Evolutionary conservation across 805 yeast genomes (phyloP), one percentile per base, ranked within the genome.

Genomic region (Priceomyces fermenticarens): DNA sequence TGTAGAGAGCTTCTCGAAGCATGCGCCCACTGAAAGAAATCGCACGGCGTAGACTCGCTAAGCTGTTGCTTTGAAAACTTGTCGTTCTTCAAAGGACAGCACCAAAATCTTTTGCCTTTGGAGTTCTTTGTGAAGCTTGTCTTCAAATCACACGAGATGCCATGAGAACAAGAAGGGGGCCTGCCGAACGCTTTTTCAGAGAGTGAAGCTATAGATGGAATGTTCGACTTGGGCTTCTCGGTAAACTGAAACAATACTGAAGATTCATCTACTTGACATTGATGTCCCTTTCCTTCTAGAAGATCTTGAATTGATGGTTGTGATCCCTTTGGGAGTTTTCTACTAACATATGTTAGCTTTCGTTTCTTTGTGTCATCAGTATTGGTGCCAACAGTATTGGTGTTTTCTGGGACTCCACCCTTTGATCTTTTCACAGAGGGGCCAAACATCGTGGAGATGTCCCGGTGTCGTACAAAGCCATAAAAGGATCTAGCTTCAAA

Each of bases 401-500:
- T n/a, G 25, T 20, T 20, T 20, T 20, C 25, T 8, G 8, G 8
- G 9, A 34, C 16, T 10, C 32, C 14, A 31, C 30, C 38, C 4
- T 35, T 48, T 30, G n/a, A 15, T 33, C 32, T 16, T n/a, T 29
- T 23, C 20, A 6, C 5, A 14, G 36, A 30, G 12, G 28, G 16
- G 29, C 34, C 42, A 40, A 69, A 68, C 50, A 67, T 48, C 12
- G 45, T 39, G 3, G 67, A 56, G 6, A 69, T 69, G 43, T 69
- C 73, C 28, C 55, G 45, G 36, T 58, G 57, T 36, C 56, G 58
- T 10, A 44, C 45, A 10, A 72, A 44, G 13, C 73, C 73, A 49
- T 72, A 81, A 39, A 62, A 75, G 30, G 54, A 58, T 37, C 62
- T 72, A 0, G 86, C 84, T 49, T 82, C 88, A 47, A 82, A 70